phyloP scores from a whole-genome alignment of 2,329 filamentous ascomycete genomes.

The Cladosporium sp. region DNA sequence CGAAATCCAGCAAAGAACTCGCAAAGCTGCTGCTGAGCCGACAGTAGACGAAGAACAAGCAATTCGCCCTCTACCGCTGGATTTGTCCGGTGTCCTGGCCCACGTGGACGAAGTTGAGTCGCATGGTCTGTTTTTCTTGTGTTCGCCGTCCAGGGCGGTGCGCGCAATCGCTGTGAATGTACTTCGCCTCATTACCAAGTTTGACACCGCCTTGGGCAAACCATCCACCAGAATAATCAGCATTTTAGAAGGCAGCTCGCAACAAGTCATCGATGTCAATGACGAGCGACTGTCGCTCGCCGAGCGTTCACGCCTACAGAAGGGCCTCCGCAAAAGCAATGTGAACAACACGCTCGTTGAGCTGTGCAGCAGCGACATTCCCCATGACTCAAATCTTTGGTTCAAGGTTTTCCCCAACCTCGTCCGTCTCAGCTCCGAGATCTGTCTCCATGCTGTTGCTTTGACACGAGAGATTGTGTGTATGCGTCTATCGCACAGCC shows the following conservation, averaged over 20 bases:
- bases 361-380: constrained; percentile 89
- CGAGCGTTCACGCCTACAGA: constrained; percentile 84
- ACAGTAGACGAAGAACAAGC: constrained; percentile 52
- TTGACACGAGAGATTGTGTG: constrained; percentile 89
- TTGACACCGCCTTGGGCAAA: constrained; percentile 80
- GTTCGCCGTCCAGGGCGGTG: constrained; percentile 87
- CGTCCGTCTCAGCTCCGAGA: constrained; percentile 82
- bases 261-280: constrained; percentile 84
- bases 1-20: constrained; percentile 82
- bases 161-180: constrained; percentile 89
- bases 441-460: constrained; percentile 85
- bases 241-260: constrained; percentile 84
- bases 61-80: constrained; percentile 46
- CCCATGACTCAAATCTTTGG: constrained; percentile 93
- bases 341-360: constrained; percentile 84
- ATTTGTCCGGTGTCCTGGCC: constrained; percentile 81
- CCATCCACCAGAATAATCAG: constrained; percentile 76
- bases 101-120: constrained; percentile 97
- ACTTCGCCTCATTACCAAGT: constrained; percentile 84
- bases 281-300: constrained; percentile 87
- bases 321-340: constrained; percentile 79
- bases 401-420: constrained; percentile 97
- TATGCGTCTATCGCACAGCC: constrained; percentile 88
- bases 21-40: constrained; percentile 55
- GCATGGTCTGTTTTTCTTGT: constrained; percentile 93